Base-by-base conservation (phyloP, 495 filamentous ascomycete species). In the Halenospora varia region DNA sequence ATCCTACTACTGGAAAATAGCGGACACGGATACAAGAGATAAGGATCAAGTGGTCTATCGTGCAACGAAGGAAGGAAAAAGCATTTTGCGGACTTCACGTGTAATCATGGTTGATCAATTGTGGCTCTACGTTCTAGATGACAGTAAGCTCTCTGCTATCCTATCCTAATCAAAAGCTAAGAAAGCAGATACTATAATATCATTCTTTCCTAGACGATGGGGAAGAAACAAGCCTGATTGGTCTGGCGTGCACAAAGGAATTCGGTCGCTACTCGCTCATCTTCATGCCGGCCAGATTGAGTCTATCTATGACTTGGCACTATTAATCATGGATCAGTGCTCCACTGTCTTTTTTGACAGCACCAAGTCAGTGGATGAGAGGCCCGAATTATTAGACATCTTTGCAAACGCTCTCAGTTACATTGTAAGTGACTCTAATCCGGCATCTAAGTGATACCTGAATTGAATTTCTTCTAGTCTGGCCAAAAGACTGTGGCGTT, bases 171-270 rank as follows among this genome's bases (percentile, higher is more conserved):
- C 23, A 53, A 53, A 40, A 20, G 19, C 44, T 42, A 48, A 35
- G 15, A n/a, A 23, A 42, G 22, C 18, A 57, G n/a, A 55, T 26
- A 53, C 25, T 25, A 60, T 51, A 9, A 54, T 56, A 15, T 56
- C 59, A n/a, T 51, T 50, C 41, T 60, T 59, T 29, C 59, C 60
- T 45, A 47, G 56, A 22, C 53, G 56, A 25, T 62, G 58, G 25
- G 48, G 57, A 24, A 42, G 61, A 40, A 59, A 61, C 19, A 65
- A 65, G 40, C 41, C 25, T 20, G 57, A 61, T 23, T 53, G 50
- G 29, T 24, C 54, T 44, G 26, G 46, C 3, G 46, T 53, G 18
- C 22, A 46, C 25, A 53, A 52, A 42, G 19, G 17, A n/a, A 49
- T 53, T 29, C 45, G 1, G 47, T 10, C 18, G 25, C 45, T 10